Percentiles rank a stretch among this genome's conserved stretches.
These are phyloP conservation scores for Talaromyces sp. DNA, from an alignment of 2,329 filamentous ascomycete species.

Conservation along the genomic window DNA sequence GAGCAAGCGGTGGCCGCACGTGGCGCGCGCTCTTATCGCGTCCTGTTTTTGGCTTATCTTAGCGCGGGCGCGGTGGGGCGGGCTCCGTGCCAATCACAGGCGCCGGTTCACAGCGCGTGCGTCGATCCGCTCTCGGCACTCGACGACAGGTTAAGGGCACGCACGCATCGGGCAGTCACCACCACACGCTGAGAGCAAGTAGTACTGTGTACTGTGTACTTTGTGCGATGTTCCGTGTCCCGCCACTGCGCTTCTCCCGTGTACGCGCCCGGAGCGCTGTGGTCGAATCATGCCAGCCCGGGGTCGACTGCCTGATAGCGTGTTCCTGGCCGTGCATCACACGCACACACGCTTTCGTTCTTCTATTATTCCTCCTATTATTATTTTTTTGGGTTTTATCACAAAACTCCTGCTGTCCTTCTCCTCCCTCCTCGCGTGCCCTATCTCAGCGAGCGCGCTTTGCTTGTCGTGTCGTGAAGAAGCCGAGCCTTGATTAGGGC, in stretches of 20 bases:
- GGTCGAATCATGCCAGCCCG: neutral
- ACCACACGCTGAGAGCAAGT: no score
- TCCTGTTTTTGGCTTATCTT: conserved; percentile 2
- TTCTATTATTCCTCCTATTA: neutral
- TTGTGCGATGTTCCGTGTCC: neutral
- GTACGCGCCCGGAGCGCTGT: neutral
- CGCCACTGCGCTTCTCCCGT: neutral
- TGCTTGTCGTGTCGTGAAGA: neutral
- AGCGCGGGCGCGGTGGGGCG: neutral
- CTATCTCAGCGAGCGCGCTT: neutral
- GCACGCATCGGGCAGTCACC: neutral
- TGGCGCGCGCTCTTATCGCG: conserved; percentile 9
- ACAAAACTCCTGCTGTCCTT: neutral
- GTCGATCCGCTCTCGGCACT: conserved; percentile 9
- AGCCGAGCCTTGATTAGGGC: neutral
- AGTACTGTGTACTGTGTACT: neutral
- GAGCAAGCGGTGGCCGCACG: conserved; percentile 9
- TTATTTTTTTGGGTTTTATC: neutral
- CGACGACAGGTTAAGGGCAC: neutral
- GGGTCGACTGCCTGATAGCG: neutral
- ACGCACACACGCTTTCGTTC: neutral
- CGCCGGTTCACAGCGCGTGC: conserved; percentile 4
- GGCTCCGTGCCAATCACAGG: conserved; percentile 3
- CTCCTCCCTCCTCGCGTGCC: neutral
- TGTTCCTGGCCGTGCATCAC: neutral